These are phyloP conservation scores for Fusarium sp. DNA, from an alignment of 2,329 filamentous ascomycete genomes.

Conservation along the genomic window DNA sequence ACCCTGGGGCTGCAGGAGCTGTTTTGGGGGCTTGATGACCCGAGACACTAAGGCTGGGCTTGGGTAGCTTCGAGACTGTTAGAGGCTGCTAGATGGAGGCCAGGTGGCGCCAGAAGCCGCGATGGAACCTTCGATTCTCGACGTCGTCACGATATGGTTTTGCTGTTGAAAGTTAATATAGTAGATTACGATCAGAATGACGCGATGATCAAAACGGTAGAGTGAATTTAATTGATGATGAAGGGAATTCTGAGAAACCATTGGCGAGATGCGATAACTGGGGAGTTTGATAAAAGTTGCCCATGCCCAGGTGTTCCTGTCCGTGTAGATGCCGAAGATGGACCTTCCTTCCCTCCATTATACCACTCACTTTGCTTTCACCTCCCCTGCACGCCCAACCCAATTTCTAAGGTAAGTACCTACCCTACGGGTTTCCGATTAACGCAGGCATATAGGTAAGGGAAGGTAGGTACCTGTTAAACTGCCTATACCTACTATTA, in stretches of 20 bases:
- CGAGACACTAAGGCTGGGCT: constrained; percentile 29
- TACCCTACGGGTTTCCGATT: not conserved
- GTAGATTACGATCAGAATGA: not conserved
- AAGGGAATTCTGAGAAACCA: not conserved
- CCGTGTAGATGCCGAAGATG: not conserved
- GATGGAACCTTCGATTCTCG: constrained; percentile 36
- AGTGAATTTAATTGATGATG: not conserved
- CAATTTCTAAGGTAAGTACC: not conserved
- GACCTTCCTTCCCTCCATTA: not conserved
- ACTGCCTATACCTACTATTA: too few species aligned
- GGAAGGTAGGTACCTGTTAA: not conserved
- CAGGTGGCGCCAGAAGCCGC: constrained; percentile 30
- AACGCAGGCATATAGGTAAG: not conserved
- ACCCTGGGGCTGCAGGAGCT: constrained; percentile 15
- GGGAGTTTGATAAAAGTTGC: not conserved
- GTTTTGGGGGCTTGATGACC: constrained; percentile 20
- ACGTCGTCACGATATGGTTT: constrained; percentile 3
- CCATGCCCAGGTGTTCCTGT: not conserved
- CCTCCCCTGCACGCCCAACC: not conserved
- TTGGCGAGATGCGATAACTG: not conserved
- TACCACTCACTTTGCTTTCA: not conserved
- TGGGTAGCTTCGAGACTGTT: constrained; percentile 6
- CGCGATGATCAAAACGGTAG: not conserved
- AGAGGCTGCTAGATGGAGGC: constrained; percentile 8
- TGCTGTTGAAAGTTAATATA: not conserved